Conservation (phyloP, 2,329 filamentous ascomycete genomes). For the Rhynchosporium agropyri region DNA sequence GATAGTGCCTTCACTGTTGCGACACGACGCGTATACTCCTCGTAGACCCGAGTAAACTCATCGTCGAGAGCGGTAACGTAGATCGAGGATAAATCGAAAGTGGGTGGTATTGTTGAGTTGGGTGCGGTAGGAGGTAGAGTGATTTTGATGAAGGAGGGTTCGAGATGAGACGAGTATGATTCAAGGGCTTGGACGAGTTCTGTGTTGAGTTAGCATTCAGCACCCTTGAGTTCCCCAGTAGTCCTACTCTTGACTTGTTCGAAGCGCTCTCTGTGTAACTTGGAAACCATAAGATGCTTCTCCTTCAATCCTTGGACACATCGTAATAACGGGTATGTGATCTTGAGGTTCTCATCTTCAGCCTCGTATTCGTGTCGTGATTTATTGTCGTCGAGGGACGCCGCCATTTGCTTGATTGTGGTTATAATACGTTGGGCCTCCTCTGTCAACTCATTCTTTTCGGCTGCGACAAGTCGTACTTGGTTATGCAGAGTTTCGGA, state of each 20-base stretch:
- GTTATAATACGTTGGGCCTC: conserved; percentile 85
- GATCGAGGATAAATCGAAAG: conserved; percentile 87
- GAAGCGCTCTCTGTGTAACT: conserved; percentile 85
- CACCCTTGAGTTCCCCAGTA: conserved; percentile 20
- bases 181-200: conserved; percentile 92
- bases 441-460: conserved; percentile 89
- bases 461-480: conserved; percentile 77
- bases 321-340: conserved; percentile 80
- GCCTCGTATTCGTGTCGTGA: conserved; percentile 63
- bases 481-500: conserved; percentile 92
- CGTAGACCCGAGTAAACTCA: conserved; percentile 93
- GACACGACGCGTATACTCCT: conserved; percentile 89
- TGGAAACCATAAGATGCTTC: conserved; percentile 78
- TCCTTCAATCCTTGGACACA: conserved; percentile 84
- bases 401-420: conserved; percentile 90
- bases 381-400: conserved; percentile 78
- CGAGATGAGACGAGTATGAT: conserved; percentile 95
- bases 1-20: conserved; percentile 72
- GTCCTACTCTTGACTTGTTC: conserved; percentile 89
- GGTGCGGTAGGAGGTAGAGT: conserved; percentile 80
- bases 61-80: conserved; percentile 86
- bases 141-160: conserved; percentile 83
- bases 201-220: conserved; percentile 45
- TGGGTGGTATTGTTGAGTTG: conserved; percentile 74
- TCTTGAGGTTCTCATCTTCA: conserved; percentile 69